Conservation (phyloP, 192 early-diverging fungal species). For the Jimgerdemannia lactiflua region DNA sequence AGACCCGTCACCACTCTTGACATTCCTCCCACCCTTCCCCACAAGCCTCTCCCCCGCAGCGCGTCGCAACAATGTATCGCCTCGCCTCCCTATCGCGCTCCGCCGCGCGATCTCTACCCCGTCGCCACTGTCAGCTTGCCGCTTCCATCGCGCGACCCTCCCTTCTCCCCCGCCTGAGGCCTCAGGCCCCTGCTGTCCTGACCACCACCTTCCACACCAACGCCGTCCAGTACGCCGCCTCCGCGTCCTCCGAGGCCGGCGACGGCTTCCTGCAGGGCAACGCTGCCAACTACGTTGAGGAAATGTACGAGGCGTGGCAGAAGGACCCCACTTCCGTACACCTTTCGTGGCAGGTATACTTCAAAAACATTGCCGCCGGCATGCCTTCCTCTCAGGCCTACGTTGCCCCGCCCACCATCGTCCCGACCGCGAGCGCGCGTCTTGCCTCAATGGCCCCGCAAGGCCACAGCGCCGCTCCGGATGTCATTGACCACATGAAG, state of each 20-base stretch:
- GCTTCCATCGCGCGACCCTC: background rate
- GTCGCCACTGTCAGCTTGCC: too few species aligned
- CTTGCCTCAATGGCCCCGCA: slow-evolving; percentile 40
- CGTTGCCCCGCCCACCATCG: slow-evolving; percentile 77
- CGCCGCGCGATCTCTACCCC: background rate
- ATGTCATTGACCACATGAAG: slow-evolving; percentile 97
- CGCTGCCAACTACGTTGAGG: slow-evolving; percentile 85
- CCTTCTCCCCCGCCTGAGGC: background rate
- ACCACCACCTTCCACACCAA: slow-evolving; percentile 3
- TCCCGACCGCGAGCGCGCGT: slow-evolving; percentile 60
- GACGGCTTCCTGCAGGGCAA: slow-evolving; percentile 87
- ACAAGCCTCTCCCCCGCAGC: background rate
- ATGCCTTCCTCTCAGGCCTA: slow-evolving; percentile 69
- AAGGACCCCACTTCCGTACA: slow-evolving; percentile 90
- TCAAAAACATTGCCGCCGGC: slow-evolving; percentile 73
- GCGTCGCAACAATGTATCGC: background rate
- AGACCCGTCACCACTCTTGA: too few species aligned
- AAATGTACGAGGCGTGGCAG: slow-evolving; percentile 94
- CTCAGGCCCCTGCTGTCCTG: background rate
- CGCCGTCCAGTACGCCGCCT: background rate
- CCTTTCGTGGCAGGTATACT: slow-evolving; percentile 97
- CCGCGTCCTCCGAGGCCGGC: slow-evolving; percentile 47
- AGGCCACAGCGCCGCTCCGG: slow-evolving; percentile 29
- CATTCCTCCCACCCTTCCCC: too few species aligned
- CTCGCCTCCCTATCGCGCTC: background rate